phyloP scores from a whole-genome alignment of 2,329 filamentous ascomycete species.

The Monosporascus sp. region DNA sequence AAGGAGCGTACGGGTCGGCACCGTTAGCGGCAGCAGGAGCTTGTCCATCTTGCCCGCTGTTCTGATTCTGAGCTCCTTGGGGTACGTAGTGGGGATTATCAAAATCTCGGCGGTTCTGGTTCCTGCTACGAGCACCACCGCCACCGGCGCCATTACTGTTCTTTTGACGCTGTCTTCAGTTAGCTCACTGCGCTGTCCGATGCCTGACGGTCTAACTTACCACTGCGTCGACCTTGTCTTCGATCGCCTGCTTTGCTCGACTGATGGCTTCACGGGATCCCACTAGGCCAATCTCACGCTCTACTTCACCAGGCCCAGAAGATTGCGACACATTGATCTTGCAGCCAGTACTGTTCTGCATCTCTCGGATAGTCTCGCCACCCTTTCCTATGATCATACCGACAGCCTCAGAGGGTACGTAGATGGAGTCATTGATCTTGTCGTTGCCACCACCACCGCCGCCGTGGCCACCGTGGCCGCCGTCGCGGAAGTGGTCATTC shows the following conservation, averaged over 20 bases:
- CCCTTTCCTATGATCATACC: constrained; percentile 97
- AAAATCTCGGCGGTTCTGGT: constrained; percentile 43
- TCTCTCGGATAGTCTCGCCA: constrained; percentile 89
- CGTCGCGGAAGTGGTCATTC: constrained; percentile 35
- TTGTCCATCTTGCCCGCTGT: constrained; percentile 32
- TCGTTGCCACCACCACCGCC: constrained; percentile 37
- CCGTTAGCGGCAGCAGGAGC: constrained; percentile 40
- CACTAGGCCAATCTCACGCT: constrained; percentile 82
- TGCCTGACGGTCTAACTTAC: constrained; percentile 45
- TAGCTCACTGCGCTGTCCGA: constrained; percentile 15
- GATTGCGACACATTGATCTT: constrained; percentile 92
- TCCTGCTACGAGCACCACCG: constrained; percentile 20
- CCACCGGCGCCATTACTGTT: constrained; percentile 42
- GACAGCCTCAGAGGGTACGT: constrained; percentile 83
- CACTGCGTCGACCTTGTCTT: constrained; percentile 87
- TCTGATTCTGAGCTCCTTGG: constrained; percentile 36
- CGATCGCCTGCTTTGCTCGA: constrained; percentile 76
- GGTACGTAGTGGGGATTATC: constrained; percentile 50
- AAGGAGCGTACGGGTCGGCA: constrained; percentile 70
- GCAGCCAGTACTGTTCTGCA: constrained; percentile 82
- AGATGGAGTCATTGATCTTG: constrained; percentile 77
- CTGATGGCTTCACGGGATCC: constrained; percentile 72
- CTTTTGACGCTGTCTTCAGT: constrained; percentile 45
- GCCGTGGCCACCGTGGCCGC: constrained; percentile 26
- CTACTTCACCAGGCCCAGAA: constrained; percentile 68